phyloP scores from a whole-genome alignment of 345 rosid species.

The Melaleuca alternifolia region DNA sequence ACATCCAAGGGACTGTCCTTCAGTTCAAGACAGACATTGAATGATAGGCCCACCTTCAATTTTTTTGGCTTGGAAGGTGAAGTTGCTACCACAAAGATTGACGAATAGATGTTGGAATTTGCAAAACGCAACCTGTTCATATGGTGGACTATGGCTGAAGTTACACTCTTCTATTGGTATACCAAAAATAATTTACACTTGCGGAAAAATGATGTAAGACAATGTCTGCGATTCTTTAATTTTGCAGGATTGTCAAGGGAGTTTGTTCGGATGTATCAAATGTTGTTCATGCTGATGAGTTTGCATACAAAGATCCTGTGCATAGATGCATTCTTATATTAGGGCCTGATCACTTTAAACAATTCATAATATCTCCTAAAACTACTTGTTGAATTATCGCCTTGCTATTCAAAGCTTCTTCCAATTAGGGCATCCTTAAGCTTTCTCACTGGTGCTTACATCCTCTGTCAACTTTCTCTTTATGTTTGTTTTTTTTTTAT shows the following conservation, averaged over 20 bases:
- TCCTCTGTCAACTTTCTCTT: neutral
- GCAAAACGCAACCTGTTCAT: neutral
- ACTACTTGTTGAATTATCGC: neutral
- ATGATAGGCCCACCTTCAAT: neutral
- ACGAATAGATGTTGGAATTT: neutral
- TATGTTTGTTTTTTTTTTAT: neutral
- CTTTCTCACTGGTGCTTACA: neutral
- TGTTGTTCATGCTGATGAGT: constrained; percentile 76
- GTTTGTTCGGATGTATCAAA: constrained; percentile 58
- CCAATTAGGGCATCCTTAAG: neutral
- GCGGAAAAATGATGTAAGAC: neutral
- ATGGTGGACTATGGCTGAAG: neutral
- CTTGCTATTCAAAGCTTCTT: neutral
- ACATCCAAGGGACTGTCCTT: neutral
- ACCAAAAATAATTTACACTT: neutral
- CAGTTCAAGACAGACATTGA: neutral
- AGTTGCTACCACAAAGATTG: neutral
- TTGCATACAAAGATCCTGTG: constrained; percentile 97
- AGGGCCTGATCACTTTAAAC: neutral
- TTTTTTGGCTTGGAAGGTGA: neutral
- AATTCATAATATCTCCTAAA: neutral
- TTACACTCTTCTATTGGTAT: neutral
- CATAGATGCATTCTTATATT: neutral
- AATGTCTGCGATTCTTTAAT: neutral
- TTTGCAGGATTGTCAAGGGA: constrained; percentile 60